Evolutionary conservation across 805 yeast species (phyloP).

Genomic region (Metschnikowia chrysomelidarum): DNA sequence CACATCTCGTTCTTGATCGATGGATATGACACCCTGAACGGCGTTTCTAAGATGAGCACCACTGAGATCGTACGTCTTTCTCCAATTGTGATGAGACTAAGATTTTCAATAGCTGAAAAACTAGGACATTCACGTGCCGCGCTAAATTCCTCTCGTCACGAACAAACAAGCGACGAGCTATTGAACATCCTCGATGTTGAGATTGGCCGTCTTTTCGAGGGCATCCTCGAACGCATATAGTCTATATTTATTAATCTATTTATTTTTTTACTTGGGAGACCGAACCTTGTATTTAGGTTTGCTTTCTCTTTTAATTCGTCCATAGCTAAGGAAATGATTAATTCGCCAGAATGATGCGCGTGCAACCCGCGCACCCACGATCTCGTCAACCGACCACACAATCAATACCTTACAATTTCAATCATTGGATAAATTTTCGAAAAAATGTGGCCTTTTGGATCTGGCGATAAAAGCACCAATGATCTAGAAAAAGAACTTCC

Average conservation of each 20-base stretch:
- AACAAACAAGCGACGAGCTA: slow-evolving; percentile 4
- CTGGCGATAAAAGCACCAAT: slow-evolving; percentile 14
- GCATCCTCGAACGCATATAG: slow-evolving; percentile 32
- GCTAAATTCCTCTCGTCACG: slow-evolving; percentile 1
- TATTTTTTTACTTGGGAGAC: no score
- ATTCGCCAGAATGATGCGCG: slow-evolving; percentile 4
- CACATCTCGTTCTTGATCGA: slow-evolving; percentile 27
- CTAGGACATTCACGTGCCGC: slow-evolving; percentile 20
- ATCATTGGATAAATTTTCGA: neutral
- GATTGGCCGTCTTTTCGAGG: slow-evolving; percentile 39
- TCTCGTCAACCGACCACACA: slow-evolving; percentile 2
- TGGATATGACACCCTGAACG: slow-evolving; percentile 23
- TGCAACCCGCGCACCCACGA: slow-evolving; percentile 13
- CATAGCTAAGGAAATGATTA: neutral
- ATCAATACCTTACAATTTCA: neutral
- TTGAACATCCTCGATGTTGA: slow-evolving; percentile 33
- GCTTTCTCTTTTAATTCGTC: no score
- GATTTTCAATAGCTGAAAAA: slow-evolving; percentile 38
- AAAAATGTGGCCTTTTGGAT: slow-evolving; percentile 14
- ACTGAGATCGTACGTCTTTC: slow-evolving; percentile 54
- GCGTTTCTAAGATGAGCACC: slow-evolving; percentile 28
- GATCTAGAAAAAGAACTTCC: slow-evolving; percentile 36
- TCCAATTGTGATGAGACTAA: slow-evolving; percentile 52
- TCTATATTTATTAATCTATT: no score
- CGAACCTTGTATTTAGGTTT: no score